phyloP scores from a whole-genome alignment of 1,284 basidiomycete genomes.

The Pulchroboletus neoregius region DNA sequence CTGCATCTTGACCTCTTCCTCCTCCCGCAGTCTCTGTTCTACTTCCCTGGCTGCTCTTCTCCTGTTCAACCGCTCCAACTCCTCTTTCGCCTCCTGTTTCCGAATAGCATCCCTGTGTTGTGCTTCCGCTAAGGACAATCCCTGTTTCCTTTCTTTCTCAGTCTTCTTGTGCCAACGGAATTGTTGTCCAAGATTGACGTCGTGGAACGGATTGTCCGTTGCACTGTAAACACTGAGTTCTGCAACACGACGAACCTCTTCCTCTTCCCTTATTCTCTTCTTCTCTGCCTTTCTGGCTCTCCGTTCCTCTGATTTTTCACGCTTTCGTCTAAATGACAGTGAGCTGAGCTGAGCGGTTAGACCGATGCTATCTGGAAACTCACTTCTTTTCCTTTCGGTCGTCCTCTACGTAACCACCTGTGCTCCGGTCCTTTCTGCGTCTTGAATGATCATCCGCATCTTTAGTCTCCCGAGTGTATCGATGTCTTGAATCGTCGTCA shows the following conservation, averaged over 20 bases:
- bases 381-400: conserved; percentile 62
- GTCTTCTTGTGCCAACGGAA: conserved; percentile 99
- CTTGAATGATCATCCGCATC: conserved; percentile 36
- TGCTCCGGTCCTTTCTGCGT: conserved; percentile 44
- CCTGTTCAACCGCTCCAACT: conserved; percentile 87
- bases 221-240: conserved; percentile 92
- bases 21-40: conserved; percentile 83
- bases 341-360: conserved; percentile 13
- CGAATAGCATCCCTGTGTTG: conserved; percentile 78
- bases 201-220: conserved; percentile 95
- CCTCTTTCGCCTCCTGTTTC: conserved; percentile 89
- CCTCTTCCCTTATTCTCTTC: conserved; percentile 76
- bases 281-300: conserved; percentile 79
- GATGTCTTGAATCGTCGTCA: conserved; percentile 35
- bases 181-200: conserved; percentile 90
- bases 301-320: conserved; percentile 76
- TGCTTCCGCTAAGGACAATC: conserved; percentile 77
- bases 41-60: conserved; percentile 90
- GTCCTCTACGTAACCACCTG: conserved; percentile 38
- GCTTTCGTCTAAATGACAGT: conserved; percentile 55
- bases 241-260: conserved; percentile 82
- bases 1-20: conserved; percentile 87
- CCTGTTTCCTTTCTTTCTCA: conserved; percentile 91
- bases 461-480: conserved; percentile 37
- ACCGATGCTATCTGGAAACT: conserved; percentile 22